These are phyloP conservation scores for Castanopsis chinensis DNA, from an alignment of 306 rosid species.

Conservation along the genomic window DNA sequence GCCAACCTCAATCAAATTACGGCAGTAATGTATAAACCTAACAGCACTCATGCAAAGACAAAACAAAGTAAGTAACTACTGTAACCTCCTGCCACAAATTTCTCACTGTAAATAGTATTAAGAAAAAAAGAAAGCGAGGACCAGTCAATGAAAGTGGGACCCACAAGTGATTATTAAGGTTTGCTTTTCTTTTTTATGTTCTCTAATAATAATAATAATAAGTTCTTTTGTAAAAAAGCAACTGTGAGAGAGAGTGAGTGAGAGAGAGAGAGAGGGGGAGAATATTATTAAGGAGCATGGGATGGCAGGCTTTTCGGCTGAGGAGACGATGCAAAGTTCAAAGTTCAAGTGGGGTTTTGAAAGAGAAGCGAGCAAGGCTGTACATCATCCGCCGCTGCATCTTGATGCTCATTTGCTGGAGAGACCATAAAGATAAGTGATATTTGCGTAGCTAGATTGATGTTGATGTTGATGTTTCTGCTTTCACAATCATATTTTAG, in stretches of 20 bases:
- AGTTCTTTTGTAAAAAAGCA: not conserved
- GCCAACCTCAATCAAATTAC: no score
- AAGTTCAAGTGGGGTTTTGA: slow-evolving; percentile 20
- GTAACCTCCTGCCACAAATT: no score
- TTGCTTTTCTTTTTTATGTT: not conserved
- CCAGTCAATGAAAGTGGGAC: not conserved
- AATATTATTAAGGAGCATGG: slow-evolving; percentile 10
- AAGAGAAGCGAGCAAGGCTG: slow-evolving; percentile 46
- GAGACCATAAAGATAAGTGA: slow-evolving; percentile 30
- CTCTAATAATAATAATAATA: not conserved
- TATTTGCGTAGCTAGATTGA: no score
- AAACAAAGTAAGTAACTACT: no score
- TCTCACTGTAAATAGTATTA: no score
- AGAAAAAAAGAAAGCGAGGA: no score
- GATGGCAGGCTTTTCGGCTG: slow-evolving; percentile 21
- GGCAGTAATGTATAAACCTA: no score
- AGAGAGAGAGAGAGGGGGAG: no score
- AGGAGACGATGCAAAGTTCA: slow-evolving; percentile 13
- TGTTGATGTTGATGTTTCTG: no score
- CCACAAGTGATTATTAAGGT: not conserved
- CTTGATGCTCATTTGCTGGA: slow-evolving; percentile 47
- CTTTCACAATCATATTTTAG: no score
- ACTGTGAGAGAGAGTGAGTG: not conserved
- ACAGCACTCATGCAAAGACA: no score
- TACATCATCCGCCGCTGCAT: slow-evolving; percentile 41